These are phyloP conservation scores for Hyaloscypha hepaticicola DNA, from an alignment of 495 filamentous ascomycete species.

Conservation along the genomic window DNA sequence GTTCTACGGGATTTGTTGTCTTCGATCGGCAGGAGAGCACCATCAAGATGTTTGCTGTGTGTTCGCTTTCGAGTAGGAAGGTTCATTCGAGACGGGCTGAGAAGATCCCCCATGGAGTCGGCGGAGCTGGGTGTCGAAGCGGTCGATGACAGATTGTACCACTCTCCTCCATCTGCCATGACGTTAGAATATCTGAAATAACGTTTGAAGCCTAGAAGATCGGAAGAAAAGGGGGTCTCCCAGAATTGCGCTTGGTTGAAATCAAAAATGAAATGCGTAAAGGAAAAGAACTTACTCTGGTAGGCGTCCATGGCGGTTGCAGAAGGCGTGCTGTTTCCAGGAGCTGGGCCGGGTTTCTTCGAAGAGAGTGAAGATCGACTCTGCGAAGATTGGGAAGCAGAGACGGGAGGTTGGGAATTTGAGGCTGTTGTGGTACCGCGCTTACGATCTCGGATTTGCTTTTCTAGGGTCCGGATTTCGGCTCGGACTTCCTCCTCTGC, in stretches of 20 bases:
- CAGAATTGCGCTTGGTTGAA: not conserved
- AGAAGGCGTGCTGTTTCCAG: not conserved
- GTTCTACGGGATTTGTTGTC: conserved; percentile 37
- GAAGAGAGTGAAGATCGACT: not conserved
- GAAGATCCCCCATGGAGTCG: conserved; percentile 3
- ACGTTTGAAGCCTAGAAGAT: conserved; percentile 11
- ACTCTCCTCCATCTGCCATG: conserved; percentile 4
- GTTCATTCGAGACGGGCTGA: conserved; percentile 22
- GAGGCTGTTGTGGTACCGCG: conserved; percentile 9
- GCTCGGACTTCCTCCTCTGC: conserved; percentile 19
- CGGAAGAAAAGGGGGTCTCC: not conserved
- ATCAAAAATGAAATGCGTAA: too few relatives aligned
- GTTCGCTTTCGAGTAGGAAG: conserved; percentile 38
- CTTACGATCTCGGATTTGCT: conserved; percentile 16
- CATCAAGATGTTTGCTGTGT: conserved; percentile 32
- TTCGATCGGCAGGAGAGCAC: conserved; percentile 13
- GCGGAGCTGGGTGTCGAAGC: conserved; percentile 26
- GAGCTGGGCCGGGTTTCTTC: not conserved
- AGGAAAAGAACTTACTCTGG: conserved; percentile 13
- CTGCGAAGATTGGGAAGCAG: not conserved
- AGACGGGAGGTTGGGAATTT: not conserved
- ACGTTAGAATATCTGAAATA: conserved; percentile 22
- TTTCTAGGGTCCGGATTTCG: conserved; percentile 27
- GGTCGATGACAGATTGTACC: conserved; percentile 13
- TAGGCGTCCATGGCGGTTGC: conserved; percentile 5